A percentile compares a stretch with the other conserved stretches of the same genome.
phyloP scores from a whole-genome alignment of 495 filamentous ascomycete genomes.

The Clohesyomyces aquaticus region DNA sequence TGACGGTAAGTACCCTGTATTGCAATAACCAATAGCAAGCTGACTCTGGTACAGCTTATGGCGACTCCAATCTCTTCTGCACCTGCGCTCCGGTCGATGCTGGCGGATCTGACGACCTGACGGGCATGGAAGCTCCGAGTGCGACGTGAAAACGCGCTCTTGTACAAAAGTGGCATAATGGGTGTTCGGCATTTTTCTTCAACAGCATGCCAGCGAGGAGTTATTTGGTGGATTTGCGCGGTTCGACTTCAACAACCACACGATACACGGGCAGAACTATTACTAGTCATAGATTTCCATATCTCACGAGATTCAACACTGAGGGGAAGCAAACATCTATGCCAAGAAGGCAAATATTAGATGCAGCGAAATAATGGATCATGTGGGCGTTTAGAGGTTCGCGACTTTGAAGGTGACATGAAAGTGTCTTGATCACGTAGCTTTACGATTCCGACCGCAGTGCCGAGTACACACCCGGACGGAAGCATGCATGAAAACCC shows the following conservation, averaged over 20 bases:
- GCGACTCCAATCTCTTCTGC: conserved; percentile 93
- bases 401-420: too few species aligned
- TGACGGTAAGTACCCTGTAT: conserved; percentile 60
- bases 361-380: too few species aligned
- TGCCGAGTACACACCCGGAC: too few species aligned
- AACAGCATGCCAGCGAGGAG: conserved; percentile 17
- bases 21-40: not conserved
- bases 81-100: conserved; percentile 87
- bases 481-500: too few species aligned
- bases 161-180: not conserved
- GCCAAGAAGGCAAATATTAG: too few species aligned
- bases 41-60: conserved; percentile 65
- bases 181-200: conserved; percentile 4
- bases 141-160: too few species aligned
- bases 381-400: too few species aligned
- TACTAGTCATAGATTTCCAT: not conserved
- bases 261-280: not conserved
- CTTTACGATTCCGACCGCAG: too few species aligned
- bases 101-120: conserved; percentile 52
- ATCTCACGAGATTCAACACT: not conserved
- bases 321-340: too few species aligned
- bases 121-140: conserved; percentile 45
- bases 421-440: too few species aligned
- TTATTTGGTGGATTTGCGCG: not conserved
- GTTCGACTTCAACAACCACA: conserved; percentile 14